These are phyloP conservation scores for Curvularia sp. DNA, from an alignment of 2,329 filamentous ascomycete genomes.

Conservation along the genomic window DNA sequence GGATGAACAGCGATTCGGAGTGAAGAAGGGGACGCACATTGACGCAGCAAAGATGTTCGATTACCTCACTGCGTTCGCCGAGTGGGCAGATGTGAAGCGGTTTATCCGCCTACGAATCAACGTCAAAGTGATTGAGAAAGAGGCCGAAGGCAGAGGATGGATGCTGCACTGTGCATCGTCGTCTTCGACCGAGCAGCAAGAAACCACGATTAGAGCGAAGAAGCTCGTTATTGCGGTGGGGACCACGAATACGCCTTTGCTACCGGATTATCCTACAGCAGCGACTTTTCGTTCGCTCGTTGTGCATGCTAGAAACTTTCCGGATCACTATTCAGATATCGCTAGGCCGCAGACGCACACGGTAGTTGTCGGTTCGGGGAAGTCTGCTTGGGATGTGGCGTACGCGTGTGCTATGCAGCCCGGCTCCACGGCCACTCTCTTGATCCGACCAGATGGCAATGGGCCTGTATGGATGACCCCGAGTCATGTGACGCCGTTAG, in stretches of 20 bases:
- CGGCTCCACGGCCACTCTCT: slow-evolving; percentile 60
- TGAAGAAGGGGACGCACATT: slow-evolving; percentile 64
- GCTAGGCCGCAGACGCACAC: slow-evolving; percentile 46
- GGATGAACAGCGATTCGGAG: slow-evolving; percentile 39
- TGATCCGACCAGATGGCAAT: slow-evolving; percentile 65
- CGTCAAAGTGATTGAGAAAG: slow-evolving; percentile 59
- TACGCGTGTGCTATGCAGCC: slow-evolving; percentile 61
- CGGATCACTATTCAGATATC: slow-evolving; percentile 46
- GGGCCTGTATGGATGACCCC: slow-evolving; percentile 68
- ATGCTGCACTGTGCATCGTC: slow-evolving; percentile 25
- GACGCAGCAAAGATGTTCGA: slow-evolving; percentile 63
- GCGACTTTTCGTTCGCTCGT: slow-evolving; percentile 61
- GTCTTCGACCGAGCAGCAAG: slow-evolving; percentile 29
- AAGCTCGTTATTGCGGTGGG: slow-evolving; percentile 70
- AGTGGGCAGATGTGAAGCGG: slow-evolving; percentile 57
- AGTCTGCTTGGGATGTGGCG: slow-evolving; percentile 69
- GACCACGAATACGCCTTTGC: slow-evolving; percentile 63
- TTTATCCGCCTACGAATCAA: slow-evolving; percentile 60
- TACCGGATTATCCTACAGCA: slow-evolving; percentile 61
- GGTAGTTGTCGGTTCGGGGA: slow-evolving; percentile 67
- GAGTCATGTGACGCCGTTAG: slow-evolving; percentile 70
- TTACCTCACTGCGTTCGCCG: slow-evolving; percentile 58
- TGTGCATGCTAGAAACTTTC: slow-evolving; percentile 66
- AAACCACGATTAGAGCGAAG: slow-evolving; percentile 40
- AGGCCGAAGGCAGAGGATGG: slow-evolving; percentile 39